A percentile compares a stretch with the other conserved stretches of the same genome.
These are phyloP conservation scores for Serpula lacrymans DNA, from an alignment of 768 basidiomycete species.

Conservation along the genomic window DNA sequence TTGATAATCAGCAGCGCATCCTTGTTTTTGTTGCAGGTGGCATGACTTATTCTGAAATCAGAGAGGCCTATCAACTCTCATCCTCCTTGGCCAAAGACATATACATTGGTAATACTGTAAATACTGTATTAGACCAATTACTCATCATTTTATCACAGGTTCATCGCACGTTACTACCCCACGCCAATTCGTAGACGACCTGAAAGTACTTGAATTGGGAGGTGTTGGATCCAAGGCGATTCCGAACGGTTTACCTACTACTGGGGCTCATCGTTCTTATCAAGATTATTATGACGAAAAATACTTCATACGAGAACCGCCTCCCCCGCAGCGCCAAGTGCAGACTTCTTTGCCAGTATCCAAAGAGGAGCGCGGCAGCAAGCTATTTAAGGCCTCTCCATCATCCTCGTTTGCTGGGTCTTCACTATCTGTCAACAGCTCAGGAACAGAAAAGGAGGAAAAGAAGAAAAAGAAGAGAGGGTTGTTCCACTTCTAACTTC, in stretches of 20 bases:
- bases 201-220: conserved; percentile 83
- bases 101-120: conserved; percentile 67
- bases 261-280: conserved; percentile 45
- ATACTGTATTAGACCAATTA: neutral
- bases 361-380: conserved; percentile 22
- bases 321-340: conserved; percentile 28
- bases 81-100: conserved; percentile 79
- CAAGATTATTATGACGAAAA: conserved; percentile 81
- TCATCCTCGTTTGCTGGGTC: conserved; percentile 53
- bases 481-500: conserved; percentile 58
- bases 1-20: conserved; percentile 66
- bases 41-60: conserved; percentile 93
- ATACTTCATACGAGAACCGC: conserved; percentile 66
- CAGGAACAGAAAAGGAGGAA: conserved; percentile 42
- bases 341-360: conserved; percentile 18
- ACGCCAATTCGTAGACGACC: conserved; percentile 78
- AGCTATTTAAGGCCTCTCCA: conserved; percentile 34
- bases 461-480: conserved; percentile 80
- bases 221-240: conserved; percentile 75
- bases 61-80: conserved; percentile 82
- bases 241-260: conserved; percentile 65
- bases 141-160: conserved; percentile 43
- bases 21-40: conserved; percentile 93
- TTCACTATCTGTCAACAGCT: conserved; percentile 40
- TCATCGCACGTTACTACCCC: conserved; percentile 89